Evolutionary conservation across 495 filamentous ascomycete species (phyloP).

Genomic region (Trichoderma reesei): DNA sequence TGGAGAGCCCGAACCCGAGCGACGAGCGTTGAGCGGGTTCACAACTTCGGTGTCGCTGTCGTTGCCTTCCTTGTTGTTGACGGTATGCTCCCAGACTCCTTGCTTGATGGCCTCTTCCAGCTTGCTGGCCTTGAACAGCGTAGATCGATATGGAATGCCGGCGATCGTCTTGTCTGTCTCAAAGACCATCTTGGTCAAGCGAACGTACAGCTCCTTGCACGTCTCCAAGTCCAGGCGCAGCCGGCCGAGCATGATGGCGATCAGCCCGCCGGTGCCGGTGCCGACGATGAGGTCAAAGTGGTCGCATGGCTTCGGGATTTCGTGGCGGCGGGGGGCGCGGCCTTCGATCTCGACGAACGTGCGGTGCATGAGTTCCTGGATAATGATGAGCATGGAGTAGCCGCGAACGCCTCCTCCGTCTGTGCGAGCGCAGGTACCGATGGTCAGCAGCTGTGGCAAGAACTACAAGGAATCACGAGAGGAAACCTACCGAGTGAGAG

Average conservation of each 20-base stretch:
- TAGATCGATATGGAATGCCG: constrained; percentile 86
- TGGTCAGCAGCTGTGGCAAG: not conserved
- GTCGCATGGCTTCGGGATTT: constrained; percentile 95
- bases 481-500: constrained; percentile 66
- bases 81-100: constrained; percentile 77
- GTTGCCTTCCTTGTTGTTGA: constrained; percentile 74
- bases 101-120: constrained; percentile 90
- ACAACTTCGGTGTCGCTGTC: constrained; percentile 31
- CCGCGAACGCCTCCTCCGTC: constrained; percentile 95
- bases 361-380: constrained; percentile 93
- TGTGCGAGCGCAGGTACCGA: constrained; percentile 26
- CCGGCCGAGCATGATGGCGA: constrained; percentile 92
- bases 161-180: constrained; percentile 97
- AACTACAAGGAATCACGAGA: not conserved
- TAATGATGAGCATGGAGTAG: constrained; percentile 91
- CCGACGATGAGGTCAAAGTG: constrained; percentile 96
- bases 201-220: constrained; percentile 91
- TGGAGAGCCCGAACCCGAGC: constrained; percentile 26
- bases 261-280: constrained; percentile 88
- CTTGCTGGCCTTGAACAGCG: constrained; percentile 90
- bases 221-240: constrained; percentile 87
- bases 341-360: constrained; percentile 82
- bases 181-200: constrained; percentile 87
- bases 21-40: constrained; percentile 24
- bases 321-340: constrained; percentile 67